Conservation (phyloP, 225 moss, liverwort and hornwort species). For the Bryum argenteum region DNA sequence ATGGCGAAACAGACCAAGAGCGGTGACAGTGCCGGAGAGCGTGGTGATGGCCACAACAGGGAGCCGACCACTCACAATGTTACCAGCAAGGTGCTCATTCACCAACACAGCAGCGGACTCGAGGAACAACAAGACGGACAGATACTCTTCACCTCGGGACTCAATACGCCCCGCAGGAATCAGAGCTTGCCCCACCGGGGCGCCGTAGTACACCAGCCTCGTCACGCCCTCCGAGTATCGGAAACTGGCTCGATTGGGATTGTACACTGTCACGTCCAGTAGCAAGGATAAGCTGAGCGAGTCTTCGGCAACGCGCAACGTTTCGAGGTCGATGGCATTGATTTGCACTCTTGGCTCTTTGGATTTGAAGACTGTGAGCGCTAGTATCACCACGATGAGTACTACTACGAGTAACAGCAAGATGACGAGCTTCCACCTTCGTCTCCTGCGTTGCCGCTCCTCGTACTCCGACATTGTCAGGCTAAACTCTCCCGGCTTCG, state of each 20-base stretch:
- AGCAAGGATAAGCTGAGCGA: constrained; percentile 45
- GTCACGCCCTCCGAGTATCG: constrained; percentile 39
- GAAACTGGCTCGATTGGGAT: constrained; percentile 50
- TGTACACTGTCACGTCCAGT: constrained; percentile 47
- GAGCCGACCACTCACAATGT: constrained; percentile 36
- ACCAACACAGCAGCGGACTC: constrained; percentile 39
- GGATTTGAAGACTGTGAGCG: constrained; percentile 45
- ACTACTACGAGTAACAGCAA: constrained; percentile 11
- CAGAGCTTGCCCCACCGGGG: constrained; percentile 36
- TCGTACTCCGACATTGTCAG: constrained; percentile 44
- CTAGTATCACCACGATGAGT: too few relatives aligned
- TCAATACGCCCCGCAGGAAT: constrained; percentile 37
- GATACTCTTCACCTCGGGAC: constrained; percentile 29
- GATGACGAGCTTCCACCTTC: constrained; percentile 27
- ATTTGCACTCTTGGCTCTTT: constrained; percentile 36
- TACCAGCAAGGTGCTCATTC: constrained; percentile 30
- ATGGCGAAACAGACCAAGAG: constrained; percentile 43
- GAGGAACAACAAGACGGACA: constrained; percentile 44
- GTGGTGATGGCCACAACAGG: constrained; percentile 38
- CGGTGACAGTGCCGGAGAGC: constrained; percentile 32
- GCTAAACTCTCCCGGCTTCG: constrained; percentile 20
- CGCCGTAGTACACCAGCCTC: constrained; percentile 39
- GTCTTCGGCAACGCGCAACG: constrained; percentile 24
- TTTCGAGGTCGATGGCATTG: constrained; percentile 45
- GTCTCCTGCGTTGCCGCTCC: constrained; percentile 33